Evolutionary conservation across 148 eudicot genomes (phyloP), one percentile per base, ranked within the genome.

Genomic region (Chenopodium quinoa): DNA sequence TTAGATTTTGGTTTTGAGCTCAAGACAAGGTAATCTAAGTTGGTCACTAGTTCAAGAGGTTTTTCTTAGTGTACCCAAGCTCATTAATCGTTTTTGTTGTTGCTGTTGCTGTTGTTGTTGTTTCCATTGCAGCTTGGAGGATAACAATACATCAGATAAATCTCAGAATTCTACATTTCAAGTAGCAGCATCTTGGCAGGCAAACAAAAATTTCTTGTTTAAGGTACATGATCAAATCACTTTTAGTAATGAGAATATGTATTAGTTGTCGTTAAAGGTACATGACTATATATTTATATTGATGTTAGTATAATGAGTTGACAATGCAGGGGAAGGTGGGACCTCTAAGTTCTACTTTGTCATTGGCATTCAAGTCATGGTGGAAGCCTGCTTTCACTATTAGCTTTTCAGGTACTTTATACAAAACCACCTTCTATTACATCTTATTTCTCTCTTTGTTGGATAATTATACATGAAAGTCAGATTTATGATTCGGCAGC

Each of bases 151-250:
- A 52, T 76, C 92, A 44, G 90, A 89, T 71, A 80, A 77, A 66
- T 80, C 83, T 71, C 86, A 86, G 19, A 97, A 93, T 84, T 93
- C 99, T 71, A 87, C 92, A 52, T 93, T 95, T 75, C 93, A 95
- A 84, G 88, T 95, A 84, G 99, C 92, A 86, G 97, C 95, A 83
- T 95, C 99, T 79, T 95, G 99, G 99, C 99, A 95, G 87, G 97
- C 97, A 82, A 95, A 95, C 80, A 95, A 92, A 84, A 95, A 95
- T 86, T 84, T 95, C 79, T 82, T 93, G 85, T 75, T 93, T 70
- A 95, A 93, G 99, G 99, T 91, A 83, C 63, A 31, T 60, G 2
- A 3, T 68, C 79, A 37, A 56, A 71, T 74, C 9, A n/a, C 20
- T 78, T 66, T 79, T 34, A 46, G 12, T 71, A 16, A 32, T 32